Base-by-base conservation (phyloP, 140 eudicot genomes). In the Stevia rebaudiana region DNA sequence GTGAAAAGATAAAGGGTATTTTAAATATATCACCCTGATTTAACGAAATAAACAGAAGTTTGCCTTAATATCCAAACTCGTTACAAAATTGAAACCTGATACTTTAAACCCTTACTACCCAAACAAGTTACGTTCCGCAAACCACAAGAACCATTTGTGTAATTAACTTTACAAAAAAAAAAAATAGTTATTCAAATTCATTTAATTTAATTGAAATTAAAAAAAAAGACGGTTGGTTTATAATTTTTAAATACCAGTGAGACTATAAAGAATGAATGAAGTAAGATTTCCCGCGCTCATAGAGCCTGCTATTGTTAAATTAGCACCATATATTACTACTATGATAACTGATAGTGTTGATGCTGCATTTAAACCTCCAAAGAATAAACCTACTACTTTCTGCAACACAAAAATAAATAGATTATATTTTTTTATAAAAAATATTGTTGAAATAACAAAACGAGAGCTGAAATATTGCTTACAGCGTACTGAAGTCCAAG, bases 401-500 rank as follows among this genome's bases (percentile, higher is more conserved):
- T 90, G 87, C 74, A 82, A 44, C 53, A 40, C 41, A 70, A 67
- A 66, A 62, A 10, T 3, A 50, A 6, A 23, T 30, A 17, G 12
- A 22, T 53, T 59, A 37, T 40, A 24, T 36, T 15, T 22, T 65
- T 12, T 21, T 47, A 33, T 28, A 5, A 49, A 61, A 41, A 25
- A 10, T 41, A 63, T 11, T 11, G 15, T 18, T 33, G 49, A 21
- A 47, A 56, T 55, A 18, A 40, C 35, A 12, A 37, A 28, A 28
- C 18, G 47, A 52, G n/a, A 50, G 54, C 31, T 18, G 48, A 28
- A 33, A 63, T 60, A 78, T 1, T 28, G 33, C 97, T 80, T 67
- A 87, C 97, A 31, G 97, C 97, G 63, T 87, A 94, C 72, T 72
- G 80, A 40, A 90, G 86, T 70, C 97, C 97, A 40, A 87, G 90